Base-by-base conservation (phyloP, 2,329 filamentous ascomycete species). In the Botrytis byssoidea region DNA sequence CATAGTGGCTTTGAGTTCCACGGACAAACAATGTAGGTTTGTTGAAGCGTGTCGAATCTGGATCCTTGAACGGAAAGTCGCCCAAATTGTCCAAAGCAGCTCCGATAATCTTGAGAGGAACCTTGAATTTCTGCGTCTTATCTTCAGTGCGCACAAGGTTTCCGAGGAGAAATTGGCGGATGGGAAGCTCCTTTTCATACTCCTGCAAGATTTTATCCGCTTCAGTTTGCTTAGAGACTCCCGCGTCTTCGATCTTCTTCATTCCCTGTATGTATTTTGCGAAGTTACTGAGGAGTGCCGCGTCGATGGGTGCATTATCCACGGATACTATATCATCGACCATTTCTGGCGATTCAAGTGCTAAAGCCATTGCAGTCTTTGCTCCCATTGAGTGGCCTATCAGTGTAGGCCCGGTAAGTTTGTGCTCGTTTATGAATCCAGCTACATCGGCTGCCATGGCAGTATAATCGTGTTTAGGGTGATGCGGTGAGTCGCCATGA, bases 311-410 rank as follows among this genome's bases (percentile, higher is more conserved):
- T 6, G 95, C 94, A 81, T 98, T 98, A 84, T 98, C 95, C 20
- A 98, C 94, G 2, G 94, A 88, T 42, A 98, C 88, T 70, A 98
- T 85, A 78, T 91, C 89, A 25, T 87, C 85, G 74, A 97, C 87
- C 4, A 90, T 84, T 9, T 88, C 84, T 0, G 93, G 93, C 0
- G 89, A 87, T 61, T 88, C 85, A 51, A 98, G 88, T 5, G 94
- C 94, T 74, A 98, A 85, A 0, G 92, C 86, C 95, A 98, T 98
- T 78, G 93, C 94, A 2, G 92, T 91, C 85, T 98, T 98, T 65
- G 95, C 95, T 76, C 96, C 95, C 91, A 98, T 98, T 1, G 94
- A 97, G 83, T 98, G 96, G 0, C 95, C 95, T 79, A 98, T 96
- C 42, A 98, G 84, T 0, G 92, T 94, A 2, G 91, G 86, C 42